Percentiles rank a stretch among this genome's conserved stretches.
Conservation (phyloP, 2,329 filamentous ascomycete species). For the Neofusicoccum sp. region DNA sequence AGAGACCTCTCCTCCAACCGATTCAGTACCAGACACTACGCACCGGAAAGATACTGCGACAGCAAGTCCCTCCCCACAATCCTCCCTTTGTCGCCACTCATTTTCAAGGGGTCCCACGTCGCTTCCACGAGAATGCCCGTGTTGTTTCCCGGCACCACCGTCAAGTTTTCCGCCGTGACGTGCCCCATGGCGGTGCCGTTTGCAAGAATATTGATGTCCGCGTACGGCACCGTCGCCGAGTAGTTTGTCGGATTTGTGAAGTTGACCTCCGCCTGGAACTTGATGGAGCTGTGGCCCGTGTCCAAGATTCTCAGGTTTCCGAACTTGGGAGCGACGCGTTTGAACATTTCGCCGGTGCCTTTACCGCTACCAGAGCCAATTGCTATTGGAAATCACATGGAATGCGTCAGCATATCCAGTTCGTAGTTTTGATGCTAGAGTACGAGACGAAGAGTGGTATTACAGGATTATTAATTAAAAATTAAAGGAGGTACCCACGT, state of each 20-base stretch:
- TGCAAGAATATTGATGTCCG: slow-evolving; percentile 72
- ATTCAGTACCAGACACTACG: slow-evolving; percentile 17
- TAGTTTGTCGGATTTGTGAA: slow-evolving; percentile 90
- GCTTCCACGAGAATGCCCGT: slow-evolving; percentile 65
- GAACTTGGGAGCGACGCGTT: slow-evolving; percentile 61
- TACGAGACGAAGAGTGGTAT: slow-evolving; percentile 11
- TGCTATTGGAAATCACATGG: slow-evolving; percentile 25
- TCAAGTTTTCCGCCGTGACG: slow-evolving; percentile 63
- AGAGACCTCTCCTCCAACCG: not conserved
- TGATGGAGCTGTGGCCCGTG: slow-evolving; percentile 69
- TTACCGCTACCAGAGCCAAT: slow-evolving; percentile 27
- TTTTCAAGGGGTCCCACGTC: slow-evolving; percentile 68
- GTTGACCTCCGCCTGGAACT: slow-evolving; percentile 70
- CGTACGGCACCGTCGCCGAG: slow-evolving; percentile 74
- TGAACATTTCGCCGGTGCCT: slow-evolving; percentile 43
- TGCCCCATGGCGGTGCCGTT: slow-evolving; percentile 76
- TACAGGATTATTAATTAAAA: slow-evolving; percentile 28
- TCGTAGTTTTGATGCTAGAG: slow-evolving; percentile 15
- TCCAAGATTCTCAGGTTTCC: slow-evolving; percentile 69
- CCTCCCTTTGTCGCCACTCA: slow-evolving; percentile 61
- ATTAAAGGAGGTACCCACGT: slow-evolving; percentile 70
- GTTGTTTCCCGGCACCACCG: slow-evolving; percentile 69
- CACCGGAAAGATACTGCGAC: slow-evolving; percentile 80
- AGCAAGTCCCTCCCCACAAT: slow-evolving; percentile 69
- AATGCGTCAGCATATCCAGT: slow-evolving; percentile 29